phyloP scores from a whole-genome alignment of 768 basidiomycete genomes.

The Asterophora lycoperdoides region DNA sequence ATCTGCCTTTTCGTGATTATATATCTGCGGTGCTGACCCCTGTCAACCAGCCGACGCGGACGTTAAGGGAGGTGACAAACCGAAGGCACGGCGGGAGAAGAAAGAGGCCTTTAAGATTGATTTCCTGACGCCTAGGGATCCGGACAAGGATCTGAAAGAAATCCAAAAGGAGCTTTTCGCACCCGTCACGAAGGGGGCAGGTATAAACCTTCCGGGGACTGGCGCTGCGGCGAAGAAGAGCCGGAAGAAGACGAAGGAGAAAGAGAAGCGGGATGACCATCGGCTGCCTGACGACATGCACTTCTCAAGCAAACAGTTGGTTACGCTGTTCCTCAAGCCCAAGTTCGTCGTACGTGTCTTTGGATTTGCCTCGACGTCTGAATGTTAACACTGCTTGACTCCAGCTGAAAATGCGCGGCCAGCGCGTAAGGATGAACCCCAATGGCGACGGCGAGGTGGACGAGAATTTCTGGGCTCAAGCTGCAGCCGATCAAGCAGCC shows the following conservation, averaged over 20 bases:
- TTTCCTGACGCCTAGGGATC: conserved; percentile 56
- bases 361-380: conserved; percentile 6
- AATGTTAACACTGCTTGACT: neutral
- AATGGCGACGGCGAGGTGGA: conserved; percentile 85
- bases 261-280: conserved; percentile 70
- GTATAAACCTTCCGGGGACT: conserved; percentile 64
- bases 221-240: conserved; percentile 39
- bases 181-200: conserved; percentile 63
- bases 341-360: conserved; percentile 76
- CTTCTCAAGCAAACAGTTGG: conserved; percentile 85
- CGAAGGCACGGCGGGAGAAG: conserved; percentile 55
- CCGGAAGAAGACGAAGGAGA: conserved; percentile 46
- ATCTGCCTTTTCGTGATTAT: neutral
- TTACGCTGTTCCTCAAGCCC: conserved; percentile 93
- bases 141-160: conserved; percentile 56
- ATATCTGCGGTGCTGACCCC: neutral
- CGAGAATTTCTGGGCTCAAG: conserved; percentile 96
- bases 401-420: conserved; percentile 88
- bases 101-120: conserved; percentile 85
- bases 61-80: conserved; percentile 45
- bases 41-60: conserved; percentile 28
- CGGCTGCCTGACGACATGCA: conserved; percentile 96
- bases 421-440: conserved; percentile 51
- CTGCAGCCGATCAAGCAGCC: conserved; percentile 79
- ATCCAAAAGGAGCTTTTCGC: conserved; percentile 72